Evolutionary conservation across 257 asterid genomes (phyloP).

Genomic region (Salvia hispanica): DNA sequence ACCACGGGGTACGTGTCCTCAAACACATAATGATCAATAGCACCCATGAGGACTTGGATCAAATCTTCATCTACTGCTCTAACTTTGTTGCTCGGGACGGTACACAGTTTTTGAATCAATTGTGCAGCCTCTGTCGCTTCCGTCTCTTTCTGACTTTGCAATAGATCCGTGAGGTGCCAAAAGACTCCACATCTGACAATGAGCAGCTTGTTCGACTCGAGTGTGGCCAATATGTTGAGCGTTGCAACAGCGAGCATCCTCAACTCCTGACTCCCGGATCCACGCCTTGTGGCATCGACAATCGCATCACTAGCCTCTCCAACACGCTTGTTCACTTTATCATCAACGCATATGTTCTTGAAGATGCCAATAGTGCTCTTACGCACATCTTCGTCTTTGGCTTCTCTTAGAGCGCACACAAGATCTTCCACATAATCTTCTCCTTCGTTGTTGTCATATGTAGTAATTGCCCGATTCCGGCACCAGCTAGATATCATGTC

Average conservation of each 20-base stretch:
- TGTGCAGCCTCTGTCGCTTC: conserved; percentile 87
- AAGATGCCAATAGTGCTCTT: no score
- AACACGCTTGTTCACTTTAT: no score
- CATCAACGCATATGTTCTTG: no score
- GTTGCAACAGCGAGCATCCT: conserved; percentile 93
- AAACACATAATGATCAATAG: no score
- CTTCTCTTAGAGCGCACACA: no score
- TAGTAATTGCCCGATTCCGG: conserved; percentile 58
- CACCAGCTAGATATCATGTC: conserved; percentile 78
- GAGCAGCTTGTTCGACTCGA: conserved; percentile 70
- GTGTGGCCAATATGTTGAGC: conserved; percentile 72
- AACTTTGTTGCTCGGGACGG: conserved; percentile 65
- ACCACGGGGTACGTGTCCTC: no score
- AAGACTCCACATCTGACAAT: conserved; percentile 76
- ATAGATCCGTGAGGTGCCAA: conserved; percentile 60
- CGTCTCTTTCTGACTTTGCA: conserved; percentile 63
- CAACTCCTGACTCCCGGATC: conserved; percentile 66
- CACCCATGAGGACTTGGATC: conserved; percentile 59
- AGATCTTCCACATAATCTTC: conserved; percentile 60
- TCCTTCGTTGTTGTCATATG: conserved; percentile 47
- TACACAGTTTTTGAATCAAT: conserved; percentile 69
- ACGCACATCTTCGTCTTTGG: no score
- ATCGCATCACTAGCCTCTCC: conserved; percentile 48
- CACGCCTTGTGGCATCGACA: no score
- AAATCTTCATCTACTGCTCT: conserved; percentile 80